A percentile compares a stretch with the other conserved stretches of the same genome.
These are phyloP conservation scores for Aspergillus luchuensis DNA, from an alignment of 2,329 filamentous ascomycete genomes.

Conservation along the genomic window DNA sequence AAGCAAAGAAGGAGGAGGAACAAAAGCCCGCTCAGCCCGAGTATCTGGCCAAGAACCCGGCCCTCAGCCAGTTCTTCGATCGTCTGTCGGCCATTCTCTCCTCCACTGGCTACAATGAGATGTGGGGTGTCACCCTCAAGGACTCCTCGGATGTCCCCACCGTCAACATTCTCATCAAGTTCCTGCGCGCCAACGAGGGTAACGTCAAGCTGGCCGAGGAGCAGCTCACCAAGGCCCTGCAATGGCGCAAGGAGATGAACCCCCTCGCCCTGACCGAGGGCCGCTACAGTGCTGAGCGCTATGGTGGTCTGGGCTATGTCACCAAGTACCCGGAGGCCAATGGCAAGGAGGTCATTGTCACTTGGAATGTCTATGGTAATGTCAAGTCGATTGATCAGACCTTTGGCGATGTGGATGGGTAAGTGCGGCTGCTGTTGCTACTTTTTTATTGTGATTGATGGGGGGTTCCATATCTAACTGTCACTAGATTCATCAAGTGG, in stretches of 20 bases:
- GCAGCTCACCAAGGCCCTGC: slow-evolving; percentile 76
- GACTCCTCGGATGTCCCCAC: slow-evolving; percentile 65
- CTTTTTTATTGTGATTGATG: background rate
- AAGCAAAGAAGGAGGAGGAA: slow-evolving; percentile 13
- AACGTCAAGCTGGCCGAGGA: slow-evolving; percentile 72
- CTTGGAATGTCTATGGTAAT: slow-evolving; percentile 91
- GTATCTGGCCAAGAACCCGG: slow-evolving; percentile 40
- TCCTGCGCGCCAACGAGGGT: slow-evolving; percentile 83
- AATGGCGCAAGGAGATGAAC: slow-evolving; percentile 78
- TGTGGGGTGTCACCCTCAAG: slow-evolving; percentile 79
- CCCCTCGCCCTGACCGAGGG: slow-evolving; percentile 66
- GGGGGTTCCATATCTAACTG: background rate
- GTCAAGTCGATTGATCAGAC: slow-evolving; percentile 79
- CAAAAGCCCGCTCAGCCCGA: slow-evolving; percentile 31
- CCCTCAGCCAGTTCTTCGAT: slow-evolving; percentile 60
- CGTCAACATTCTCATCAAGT: slow-evolving; percentile 87
- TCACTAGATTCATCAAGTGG: slow-evolving; percentile 78
- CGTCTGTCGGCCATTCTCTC: slow-evolving; percentile 61
- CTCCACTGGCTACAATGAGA: slow-evolving; percentile 67
- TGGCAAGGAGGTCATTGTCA: slow-evolving; percentile 64
- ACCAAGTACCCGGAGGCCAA: slow-evolving; percentile 65
- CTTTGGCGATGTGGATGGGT: slow-evolving; percentile 82
- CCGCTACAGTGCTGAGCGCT: slow-evolving; percentile 68
- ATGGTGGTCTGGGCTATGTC: slow-evolving; percentile 77
- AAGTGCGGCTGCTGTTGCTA: slow-evolving; percentile 39